A percentile compares a stretch with the other conserved stretches of the same genome.
These are phyloP conservation scores for Ilex paraguariensis DNA, from an alignment of 305 asterid species.

Conservation along the genomic window DNA sequence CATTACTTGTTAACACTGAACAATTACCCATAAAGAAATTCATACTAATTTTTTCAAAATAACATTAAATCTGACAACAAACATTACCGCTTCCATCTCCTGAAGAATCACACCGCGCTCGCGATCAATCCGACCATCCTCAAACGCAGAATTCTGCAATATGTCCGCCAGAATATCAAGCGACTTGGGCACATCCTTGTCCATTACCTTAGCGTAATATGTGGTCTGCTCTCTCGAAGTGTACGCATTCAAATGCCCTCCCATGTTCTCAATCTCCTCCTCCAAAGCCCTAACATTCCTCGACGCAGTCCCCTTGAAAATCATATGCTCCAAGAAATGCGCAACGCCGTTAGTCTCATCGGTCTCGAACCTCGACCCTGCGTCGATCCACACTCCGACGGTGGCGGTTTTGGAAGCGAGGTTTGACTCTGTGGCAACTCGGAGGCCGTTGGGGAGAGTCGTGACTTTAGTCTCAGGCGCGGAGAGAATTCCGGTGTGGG, in stretches of 20 bases:
- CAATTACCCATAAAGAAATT: too few relatives aligned
- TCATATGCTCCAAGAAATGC: slow-evolving; percentile 23
- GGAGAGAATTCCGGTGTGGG: slow-evolving; percentile 13
- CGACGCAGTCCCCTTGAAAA: slow-evolving; percentile 22
- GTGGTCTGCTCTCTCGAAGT: slow-evolving; percentile 22
- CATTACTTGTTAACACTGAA: too few relatives aligned
- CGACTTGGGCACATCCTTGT: slow-evolving; percentile 10
- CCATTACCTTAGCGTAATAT: slow-evolving; percentile 12
- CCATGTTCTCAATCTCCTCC: slow-evolving; percentile 27
- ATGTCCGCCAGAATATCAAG: slow-evolving; percentile 17
- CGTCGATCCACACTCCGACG: slow-evolving; percentile 20
- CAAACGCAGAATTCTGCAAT: slow-evolving; percentile 20
- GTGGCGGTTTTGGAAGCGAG: slow-evolving; percentile 15
- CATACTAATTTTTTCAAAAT: too few relatives aligned
- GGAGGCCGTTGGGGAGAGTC: slow-evolving; percentile 24
- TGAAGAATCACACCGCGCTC: slow-evolving; percentile 20
- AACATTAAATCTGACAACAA: slow-evolving; percentile 4
- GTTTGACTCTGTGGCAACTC: slow-evolving; percentile 24
- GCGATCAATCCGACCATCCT: slow-evolving; percentile 12
- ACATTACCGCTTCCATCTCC: slow-evolving; percentile 20
- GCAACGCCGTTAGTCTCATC: slow-evolving; percentile 19
- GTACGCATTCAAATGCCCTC: slow-evolving; percentile 21
- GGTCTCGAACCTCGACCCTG: slow-evolving; percentile 20
- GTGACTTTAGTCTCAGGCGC: slow-evolving; percentile 21
- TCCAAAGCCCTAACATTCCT: slow-evolving; percentile 10